A percentile compares a stretch with the other conserved stretches of the same genome.
Conservation (phyloP, 2,329 filamentous ascomycete species). For the Fusarium irregulare region DNA sequence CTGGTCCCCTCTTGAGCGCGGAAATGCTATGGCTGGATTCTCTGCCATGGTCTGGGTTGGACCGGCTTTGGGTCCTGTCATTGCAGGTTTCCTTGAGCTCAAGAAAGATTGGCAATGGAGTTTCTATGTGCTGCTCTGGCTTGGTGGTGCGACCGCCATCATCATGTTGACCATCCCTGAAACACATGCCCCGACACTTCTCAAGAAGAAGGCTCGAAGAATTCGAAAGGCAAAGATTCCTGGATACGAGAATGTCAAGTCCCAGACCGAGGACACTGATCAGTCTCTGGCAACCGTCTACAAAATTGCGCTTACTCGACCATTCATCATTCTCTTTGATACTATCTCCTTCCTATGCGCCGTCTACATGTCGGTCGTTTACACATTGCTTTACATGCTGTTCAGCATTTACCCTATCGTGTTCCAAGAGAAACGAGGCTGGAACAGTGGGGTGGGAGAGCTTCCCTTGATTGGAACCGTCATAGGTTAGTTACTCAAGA, state of each 20-base stretch:
- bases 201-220: slow-evolving; percentile 51
- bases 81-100: slow-evolving; percentile 78
- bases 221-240: slow-evolving; percentile 32
- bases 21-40: slow-evolving; percentile 85
- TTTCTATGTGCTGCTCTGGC: slow-evolving; percentile 60
- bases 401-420: slow-evolving; percentile 75
- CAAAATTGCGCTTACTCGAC: slow-evolving; percentile 75
- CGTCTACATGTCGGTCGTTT: slow-evolving; percentile 83
- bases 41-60: slow-evolving; percentile 80
- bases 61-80: slow-evolving; percentile 61
- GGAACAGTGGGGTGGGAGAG: slow-evolving; percentile 34
- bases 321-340: slow-evolving; percentile 79
- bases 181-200: slow-evolving; percentile 82
- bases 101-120: slow-evolving; percentile 70
- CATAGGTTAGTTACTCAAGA: slow-evolving; percentile 1
- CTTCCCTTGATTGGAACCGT: slow-evolving; percentile 39
- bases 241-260: slow-evolving; percentile 29
- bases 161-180: slow-evolving; percentile 84
- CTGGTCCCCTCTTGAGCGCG: slow-evolving; percentile 81
- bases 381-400: slow-evolving; percentile 77
- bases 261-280: slow-evolving; percentile 23
- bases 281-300: slow-evolving; percentile 56
- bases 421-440: slow-evolving; percentile 62
- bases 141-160: slow-evolving; percentile 85
- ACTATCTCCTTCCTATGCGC: slow-evolving; percentile 83